Conservation (phyloP, 441 rosid species). For the Isatis lusitanica region DNA sequence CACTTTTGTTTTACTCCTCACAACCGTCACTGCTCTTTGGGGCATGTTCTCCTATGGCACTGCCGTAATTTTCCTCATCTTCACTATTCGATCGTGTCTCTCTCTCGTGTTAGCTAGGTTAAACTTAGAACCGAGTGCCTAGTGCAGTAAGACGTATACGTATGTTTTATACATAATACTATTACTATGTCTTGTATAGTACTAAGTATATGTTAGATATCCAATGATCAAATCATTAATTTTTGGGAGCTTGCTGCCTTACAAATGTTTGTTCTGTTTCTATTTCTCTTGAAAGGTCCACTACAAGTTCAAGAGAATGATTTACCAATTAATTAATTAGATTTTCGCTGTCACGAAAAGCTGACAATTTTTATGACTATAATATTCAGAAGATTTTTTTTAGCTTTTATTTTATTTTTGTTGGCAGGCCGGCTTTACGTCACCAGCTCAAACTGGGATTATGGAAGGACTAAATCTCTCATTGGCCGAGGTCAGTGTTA, state of each 20-base stretch:
- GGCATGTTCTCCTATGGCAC: slow-evolving; percentile 37
- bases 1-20: slow-evolving; percentile 25
- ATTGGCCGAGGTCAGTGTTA: slow-evolving; percentile 28
- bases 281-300: not conserved
- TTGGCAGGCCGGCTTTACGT: slow-evolving; percentile 36
- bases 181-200: not conserved
- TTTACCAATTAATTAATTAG: not conserved
- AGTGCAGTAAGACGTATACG: not conserved
- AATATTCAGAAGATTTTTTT: not conserved
- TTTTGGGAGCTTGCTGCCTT: slow-evolving; percentile 1
- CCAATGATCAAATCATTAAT: not conserved
- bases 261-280: not conserved
- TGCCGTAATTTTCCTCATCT: slow-evolving; percentile 31
- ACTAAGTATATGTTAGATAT: not conserved
- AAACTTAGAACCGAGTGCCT: not conserved
- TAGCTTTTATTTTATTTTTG: not conserved
- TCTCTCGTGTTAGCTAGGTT: not conserved
- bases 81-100: not conserved
- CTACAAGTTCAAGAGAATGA: not conserved
- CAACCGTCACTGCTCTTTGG: slow-evolving; percentile 36
- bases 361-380: not conserved
- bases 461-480: slow-evolving; percentile 35
- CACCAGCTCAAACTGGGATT: slow-evolving; percentile 39
- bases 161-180: not conserved
- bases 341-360: not conserved